Conservation (phyloP, 2,329 filamentous ascomycete species). For the Alternaria triticina region DNA sequence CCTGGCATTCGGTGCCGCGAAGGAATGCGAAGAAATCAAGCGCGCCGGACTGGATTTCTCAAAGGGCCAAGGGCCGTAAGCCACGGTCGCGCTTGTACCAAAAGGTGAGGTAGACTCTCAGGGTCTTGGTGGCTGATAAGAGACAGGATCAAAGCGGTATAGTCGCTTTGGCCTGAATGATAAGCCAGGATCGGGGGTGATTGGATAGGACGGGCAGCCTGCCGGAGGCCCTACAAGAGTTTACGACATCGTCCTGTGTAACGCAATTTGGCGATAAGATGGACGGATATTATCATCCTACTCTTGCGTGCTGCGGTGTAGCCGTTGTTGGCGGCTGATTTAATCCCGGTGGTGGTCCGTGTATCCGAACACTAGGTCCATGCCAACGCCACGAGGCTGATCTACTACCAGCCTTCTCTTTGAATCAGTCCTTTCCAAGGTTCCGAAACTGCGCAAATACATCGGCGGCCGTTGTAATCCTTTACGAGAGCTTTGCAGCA, state of each 20-base stretch:
- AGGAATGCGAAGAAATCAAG: constrained; percentile 7
- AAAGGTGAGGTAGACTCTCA: constrained; percentile 20
- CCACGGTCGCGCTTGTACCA: constrained; percentile 11
- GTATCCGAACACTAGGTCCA: constrained; percentile 30
- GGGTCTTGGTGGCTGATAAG: constrained; percentile 27
- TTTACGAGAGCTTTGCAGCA: neutral
- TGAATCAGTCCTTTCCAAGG: neutral
- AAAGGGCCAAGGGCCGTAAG: constrained; percentile 16
- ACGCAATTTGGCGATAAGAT: constrained; percentile 13
- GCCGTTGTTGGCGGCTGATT: constrained; percentile 24
- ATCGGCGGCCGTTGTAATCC: neutral
- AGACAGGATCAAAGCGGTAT: constrained; percentile 13
- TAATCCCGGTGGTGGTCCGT: constrained; percentile 20
- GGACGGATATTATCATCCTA: constrained; percentile 18
- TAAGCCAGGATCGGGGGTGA: constrained; percentile 25
- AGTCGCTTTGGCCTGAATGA: constrained; percentile 16
- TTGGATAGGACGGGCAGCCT: constrained; percentile 17
- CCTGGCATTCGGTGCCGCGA: constrained; percentile 10
- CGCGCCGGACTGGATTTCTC: constrained; percentile 11
- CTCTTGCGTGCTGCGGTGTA: constrained; percentile 21
- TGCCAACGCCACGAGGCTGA: constrained; percentile 6
- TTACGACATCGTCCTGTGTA: constrained; percentile 34
- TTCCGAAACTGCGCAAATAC: neutral
- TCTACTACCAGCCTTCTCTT: neutral
- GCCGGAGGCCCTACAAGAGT: constrained; percentile 14